phyloP scores from a whole-genome alignment of 176 grass and related monocot species.

The Eragrostis nindensis region DNA sequence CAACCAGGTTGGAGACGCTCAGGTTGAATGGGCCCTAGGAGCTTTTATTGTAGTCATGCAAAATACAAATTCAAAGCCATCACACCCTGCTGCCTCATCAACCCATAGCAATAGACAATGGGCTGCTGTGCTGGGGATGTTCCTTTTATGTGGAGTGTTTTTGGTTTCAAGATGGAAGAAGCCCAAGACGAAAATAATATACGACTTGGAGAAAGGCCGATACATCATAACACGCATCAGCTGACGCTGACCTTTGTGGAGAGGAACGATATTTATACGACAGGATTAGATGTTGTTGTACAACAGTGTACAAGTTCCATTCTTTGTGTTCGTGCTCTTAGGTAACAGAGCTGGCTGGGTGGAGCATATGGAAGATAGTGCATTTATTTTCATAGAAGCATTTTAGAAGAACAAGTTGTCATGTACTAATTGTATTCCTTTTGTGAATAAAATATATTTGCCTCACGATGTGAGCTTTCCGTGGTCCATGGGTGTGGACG shows the following conservation, averaged over 20 bases:
- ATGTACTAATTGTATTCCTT: conserved; percentile 32
- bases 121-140: conserved; percentile 40
- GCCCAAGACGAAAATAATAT: conserved; percentile 81
- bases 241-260: conserved; percentile 46
- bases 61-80: conserved; percentile 9
- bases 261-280: conserved; percentile 38
- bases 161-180: conserved; percentile 70
- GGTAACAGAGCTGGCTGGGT: conserved; percentile 28
- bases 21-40: conserved; percentile 82
- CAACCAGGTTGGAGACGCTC: conserved; percentile 63
- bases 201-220: conserved; percentile 90
- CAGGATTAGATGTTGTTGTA: conserved; percentile 54
- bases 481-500: neutral
- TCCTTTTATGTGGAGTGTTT: conserved; percentile 49
- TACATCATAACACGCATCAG: conserved; percentile 79
- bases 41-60: conserved; percentile 65
- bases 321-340: conserved; percentile 53
- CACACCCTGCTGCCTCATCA: neutral
- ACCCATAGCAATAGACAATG: conserved; percentile 37
- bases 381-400: conserved; percentile 34
- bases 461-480: neutral
- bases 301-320: conserved; percentile 57
- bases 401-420: conserved; percentile 35
- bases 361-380: conserved; percentile 28
- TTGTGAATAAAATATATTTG: conserved; percentile 20